Percentiles rank a stretch among this genome's conserved stretches.
Evolutionary conservation across 176 grass and related monocot species (phyloP).

Genomic region (Calamus simplicifolius): DNA sequence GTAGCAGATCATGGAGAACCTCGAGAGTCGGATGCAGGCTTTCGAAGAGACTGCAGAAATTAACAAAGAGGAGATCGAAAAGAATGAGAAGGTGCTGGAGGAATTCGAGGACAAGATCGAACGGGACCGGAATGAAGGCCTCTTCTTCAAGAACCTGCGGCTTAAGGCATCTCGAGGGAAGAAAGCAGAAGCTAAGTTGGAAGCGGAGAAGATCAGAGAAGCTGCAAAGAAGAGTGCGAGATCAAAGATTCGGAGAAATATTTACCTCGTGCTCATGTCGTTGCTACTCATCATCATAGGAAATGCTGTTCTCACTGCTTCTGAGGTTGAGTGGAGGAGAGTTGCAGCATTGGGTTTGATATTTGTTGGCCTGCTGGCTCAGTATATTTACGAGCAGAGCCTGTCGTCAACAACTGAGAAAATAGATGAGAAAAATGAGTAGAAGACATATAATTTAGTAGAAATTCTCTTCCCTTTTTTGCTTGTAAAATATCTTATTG

Average conservation of each 20-base stretch:
- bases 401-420: neutral
- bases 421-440: no score
- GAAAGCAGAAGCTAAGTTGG: slow-evolving; percentile 27
- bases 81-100: slow-evolving; percentile 70
- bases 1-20: slow-evolving; percentile 67
- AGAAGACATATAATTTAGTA: no score
- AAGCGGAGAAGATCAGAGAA: slow-evolving; percentile 57
- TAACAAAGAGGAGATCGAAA: slow-evolving; percentile 68
- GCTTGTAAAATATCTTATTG: no score
- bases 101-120: slow-evolving; percentile 87
- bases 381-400: slow-evolving; percentile 61
- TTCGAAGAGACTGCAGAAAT: slow-evolving; percentile 66
- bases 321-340: slow-evolving; percentile 75
- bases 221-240: slow-evolving; percentile 40
- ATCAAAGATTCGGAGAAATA: slow-evolving; percentile 54
- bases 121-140: slow-evolving; percentile 60
- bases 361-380: slow-evolving; percentile 62
- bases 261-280: slow-evolving; percentile 80
- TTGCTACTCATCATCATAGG: slow-evolving; percentile 61
- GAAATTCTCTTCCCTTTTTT: no score
- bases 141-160: slow-evolving; percentile 86
- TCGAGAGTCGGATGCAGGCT: slow-evolving; percentile 65
- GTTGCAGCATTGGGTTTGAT: slow-evolving; percentile 72
- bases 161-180: slow-evolving; percentile 28
- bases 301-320: slow-evolving; percentile 39